A percentile compares a stretch with the other conserved stretches of the same genome.
Conservation (phyloP, 2,329 filamentous ascomycete species). For the Neofusicoccum umdonicola region DNA sequence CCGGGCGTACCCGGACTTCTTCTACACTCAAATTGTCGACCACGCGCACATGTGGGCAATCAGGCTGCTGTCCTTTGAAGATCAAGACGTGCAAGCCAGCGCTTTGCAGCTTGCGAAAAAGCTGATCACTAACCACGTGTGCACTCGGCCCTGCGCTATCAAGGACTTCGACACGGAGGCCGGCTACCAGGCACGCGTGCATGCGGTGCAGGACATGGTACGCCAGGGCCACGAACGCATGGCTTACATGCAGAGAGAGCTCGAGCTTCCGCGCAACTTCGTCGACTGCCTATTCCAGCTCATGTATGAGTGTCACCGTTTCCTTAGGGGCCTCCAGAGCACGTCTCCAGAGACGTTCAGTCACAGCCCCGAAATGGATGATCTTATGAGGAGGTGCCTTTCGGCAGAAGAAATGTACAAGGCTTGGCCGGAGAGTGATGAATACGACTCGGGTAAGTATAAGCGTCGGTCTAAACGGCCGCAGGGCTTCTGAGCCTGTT, state of each 20-base stretch:
- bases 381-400: neutral
- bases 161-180: neutral
- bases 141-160: neutral
- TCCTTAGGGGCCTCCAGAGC: neutral
- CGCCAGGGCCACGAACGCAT: neutral
- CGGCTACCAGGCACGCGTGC: neutral
- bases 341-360: neutral
- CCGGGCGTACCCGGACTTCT: slow-evolving; percentile 24
- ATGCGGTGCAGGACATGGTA: neutral
- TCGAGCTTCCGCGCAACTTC: neutral
- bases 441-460: slow-evolving; percentile 18
- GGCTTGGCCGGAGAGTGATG: slow-evolving; percentile 13
- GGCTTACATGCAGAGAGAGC: neutral
- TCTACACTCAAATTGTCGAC: slow-evolving; percentile 26
- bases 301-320: slow-evolving; percentile 1
- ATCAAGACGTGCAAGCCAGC: slow-evolving; percentile 29
- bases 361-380: neutral
- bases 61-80: slow-evolving; percentile 29
- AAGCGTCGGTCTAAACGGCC: neutral
- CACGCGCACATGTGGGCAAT: slow-evolving; percentile 23
- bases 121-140: slow-evolving; percentile 22
- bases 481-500: neutral
- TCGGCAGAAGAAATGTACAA: neutral
- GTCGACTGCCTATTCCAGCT: neutral
- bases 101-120: slow-evolving; percentile 24